phyloP scores from a whole-genome alignment of 805 yeast genomes.

The Brettanomyces bruxellensis region DNA sequence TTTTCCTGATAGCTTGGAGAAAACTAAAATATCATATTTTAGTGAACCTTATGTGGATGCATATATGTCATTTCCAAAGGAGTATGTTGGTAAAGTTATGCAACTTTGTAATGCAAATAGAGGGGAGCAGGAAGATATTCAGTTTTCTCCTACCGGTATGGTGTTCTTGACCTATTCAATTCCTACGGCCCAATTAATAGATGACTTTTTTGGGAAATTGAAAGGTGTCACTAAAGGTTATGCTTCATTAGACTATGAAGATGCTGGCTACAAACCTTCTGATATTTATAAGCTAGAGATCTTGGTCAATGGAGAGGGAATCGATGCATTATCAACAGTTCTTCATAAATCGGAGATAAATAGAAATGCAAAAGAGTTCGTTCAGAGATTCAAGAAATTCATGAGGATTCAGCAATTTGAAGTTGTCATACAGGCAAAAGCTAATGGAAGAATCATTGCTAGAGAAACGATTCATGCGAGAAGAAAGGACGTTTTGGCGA shows the following conservation, averaged over 20 bases:
- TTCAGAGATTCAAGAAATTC: constrained; percentile 69
- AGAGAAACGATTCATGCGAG: constrained; percentile 91
- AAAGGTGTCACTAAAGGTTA: constrained; percentile 88
- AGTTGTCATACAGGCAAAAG: constrained; percentile 85
- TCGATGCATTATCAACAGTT: constrained; percentile 88
- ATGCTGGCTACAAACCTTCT: constrained; percentile 73
- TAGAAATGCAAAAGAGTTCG: constrained; percentile 71
- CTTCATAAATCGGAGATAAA: constrained; percentile 77
- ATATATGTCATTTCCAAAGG: constrained; percentile 83
- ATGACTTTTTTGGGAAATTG: constrained; percentile 89
- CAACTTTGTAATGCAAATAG: constrained; percentile 76
- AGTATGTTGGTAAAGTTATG: constrained; percentile 81
- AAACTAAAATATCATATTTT: constrained; percentile 36
- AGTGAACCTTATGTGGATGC: constrained; percentile 88
- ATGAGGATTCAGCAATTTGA: constrained; percentile 80
- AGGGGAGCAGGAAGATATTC: constrained; percentile 74
- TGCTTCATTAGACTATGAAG: constrained; percentile 92
- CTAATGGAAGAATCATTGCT: constrained; percentile 72
- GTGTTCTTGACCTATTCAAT: constrained; percentile 69
- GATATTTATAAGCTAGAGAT: constrained; percentile 83
- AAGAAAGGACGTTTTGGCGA: constrained; percentile 90
- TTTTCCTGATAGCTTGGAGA: constrained; percentile 58
- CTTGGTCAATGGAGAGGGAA: constrained; percentile 78
- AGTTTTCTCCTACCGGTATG: constrained; percentile 72
- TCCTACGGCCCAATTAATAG: constrained; percentile 85